Conservation (phyloP, 192 early-diverging fungal genomes). For the Rhizophagus clarus region DNA sequence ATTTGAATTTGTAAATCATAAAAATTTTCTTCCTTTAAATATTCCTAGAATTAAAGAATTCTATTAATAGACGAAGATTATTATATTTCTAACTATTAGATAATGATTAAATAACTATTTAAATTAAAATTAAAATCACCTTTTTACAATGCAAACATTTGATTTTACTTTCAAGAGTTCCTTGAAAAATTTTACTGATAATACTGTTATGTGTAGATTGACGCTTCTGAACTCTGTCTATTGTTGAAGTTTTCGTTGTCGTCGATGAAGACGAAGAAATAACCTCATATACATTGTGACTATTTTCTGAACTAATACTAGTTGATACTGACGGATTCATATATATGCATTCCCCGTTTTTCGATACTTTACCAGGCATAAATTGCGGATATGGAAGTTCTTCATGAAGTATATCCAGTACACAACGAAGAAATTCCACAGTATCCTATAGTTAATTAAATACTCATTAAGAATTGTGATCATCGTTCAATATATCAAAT, state of each 20-base stretch:
- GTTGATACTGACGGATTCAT: background rate
- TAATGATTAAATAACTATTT: no score
- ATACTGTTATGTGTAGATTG: conserved; percentile 39
- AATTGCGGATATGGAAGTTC: conserved; percentile 43
- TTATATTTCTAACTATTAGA: background rate
- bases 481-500: background rate
- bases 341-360: background rate
- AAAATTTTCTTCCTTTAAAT: conserved; percentile 47
- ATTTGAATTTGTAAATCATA: conserved; percentile 46
- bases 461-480: background rate
- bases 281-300: background rate
- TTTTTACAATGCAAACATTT: conserved; percentile 40
- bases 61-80: background rate
- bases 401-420: conserved; percentile 45
- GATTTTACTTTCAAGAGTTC: conserved; percentile 40
- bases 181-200: conserved; percentile 47
- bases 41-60: conserved; percentile 34
- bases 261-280: background rate
- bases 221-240: conserved; percentile 11
- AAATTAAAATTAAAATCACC: background rate
- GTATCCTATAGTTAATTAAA: conserved; percentile 33
- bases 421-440: conserved; percentile 45
- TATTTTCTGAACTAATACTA: background rate
- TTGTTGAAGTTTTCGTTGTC: background rate
- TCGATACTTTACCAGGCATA: background rate